Base-by-base conservation (phyloP, 139 green algal genomes). In the Chlorella sorokiniana region DNA sequence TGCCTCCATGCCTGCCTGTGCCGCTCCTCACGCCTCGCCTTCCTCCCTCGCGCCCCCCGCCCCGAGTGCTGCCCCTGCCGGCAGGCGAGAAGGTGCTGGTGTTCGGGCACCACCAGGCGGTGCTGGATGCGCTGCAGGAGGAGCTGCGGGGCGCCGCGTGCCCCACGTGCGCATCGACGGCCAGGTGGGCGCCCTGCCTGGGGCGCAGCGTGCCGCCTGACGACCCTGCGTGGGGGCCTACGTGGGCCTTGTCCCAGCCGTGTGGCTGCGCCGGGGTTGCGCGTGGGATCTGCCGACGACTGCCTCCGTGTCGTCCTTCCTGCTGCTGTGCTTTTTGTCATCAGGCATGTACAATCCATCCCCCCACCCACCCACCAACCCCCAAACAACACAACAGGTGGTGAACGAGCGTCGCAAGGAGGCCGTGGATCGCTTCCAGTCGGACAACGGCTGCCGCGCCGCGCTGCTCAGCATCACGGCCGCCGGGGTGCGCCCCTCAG, bases 21-120 rank as follows among this genome's bases (percentile, higher is more conserved):
- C n/a, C n/a, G n/a, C n/a, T n/a, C n/a, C n/a, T n/a, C n/a, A n/a
- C n/a, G n/a, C n/a, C n/a, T n/a, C n/a, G n/a, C n/a, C n/a, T n/a
- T n/a, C n/a, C n/a, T 33, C n/a, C 16, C 56, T 33, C 18, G 18
- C 16, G 23, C 56, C n/a, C 56, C 56, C 16, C 56, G 6, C 56
- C 22, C 18, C 56, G 16, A 11, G 2, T 42, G 64, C n/a, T 37
- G 61, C 20, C 16, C 3, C 35, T 68, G 61, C 5, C 40, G 40
- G 59, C 75, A 71, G 75, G 75, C 0, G 75, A 75, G 51, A 94
- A 94, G 81, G 8, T 94, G 33, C 59, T 94, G 33, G 69, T 94
- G 51, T 94, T 94, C 78, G 91, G 80, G 33, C 89, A 94, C 84
- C 91, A 94, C 83, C 69, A 86, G 25, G 64, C 54, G 29, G 79